Conservation (phyloP, 2,329 filamentous ascomycete species). For the Penicillium frequentans region DNA sequence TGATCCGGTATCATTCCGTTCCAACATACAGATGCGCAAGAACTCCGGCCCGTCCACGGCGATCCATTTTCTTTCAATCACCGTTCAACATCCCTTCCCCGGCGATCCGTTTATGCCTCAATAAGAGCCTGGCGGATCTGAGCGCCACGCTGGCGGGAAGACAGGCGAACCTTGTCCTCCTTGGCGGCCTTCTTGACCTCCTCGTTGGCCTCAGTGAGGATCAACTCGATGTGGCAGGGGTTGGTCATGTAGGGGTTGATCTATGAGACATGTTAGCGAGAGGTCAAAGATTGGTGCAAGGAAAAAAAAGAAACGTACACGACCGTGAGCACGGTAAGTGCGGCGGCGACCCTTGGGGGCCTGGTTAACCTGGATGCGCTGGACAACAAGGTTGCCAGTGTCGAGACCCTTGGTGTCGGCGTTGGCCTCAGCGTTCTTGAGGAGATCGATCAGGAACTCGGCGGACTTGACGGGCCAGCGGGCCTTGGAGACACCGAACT, state of each 20-base stretch:
- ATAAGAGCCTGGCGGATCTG: slow-evolving; percentile 63
- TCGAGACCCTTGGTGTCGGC: slow-evolving; percentile 96
- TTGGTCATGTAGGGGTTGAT: slow-evolving; percentile 99
- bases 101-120: slow-evolving; percentile 47
- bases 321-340: slow-evolving; percentile 99
- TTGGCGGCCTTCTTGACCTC: slow-evolving; percentile 86
- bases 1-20: slow-evolving; percentile 30
- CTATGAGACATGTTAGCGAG: slow-evolving; percentile 48
- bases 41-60: slow-evolving; percentile 37
- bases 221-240: slow-evolving; percentile 99
- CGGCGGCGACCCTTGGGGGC: slow-evolving; percentile 98
- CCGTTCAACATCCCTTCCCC: slow-evolving; percentile 27
- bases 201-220: slow-evolving; percentile 97
- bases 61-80: slow-evolving; percentile 32
- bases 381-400: slow-evolving; percentile 95
- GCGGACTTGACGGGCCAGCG: slow-evolving; percentile 99
- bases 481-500: slow-evolving; percentile 96
- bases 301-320: slow-evolving; percentile 70
- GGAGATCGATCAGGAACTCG: slow-evolving; percentile 93
- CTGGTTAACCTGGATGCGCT: slow-evolving; percentile 99
- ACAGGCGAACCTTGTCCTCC: slow-evolving; percentile 65
- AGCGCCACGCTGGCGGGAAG: slow-evolving; percentile 85
- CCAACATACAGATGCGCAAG: slow-evolving; percentile 31
- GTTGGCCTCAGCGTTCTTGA: slow-evolving; percentile 97
- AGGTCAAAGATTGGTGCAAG: background rate